Evolutionary conservation across 2,329 filamentous ascomycete genomes (phyloP), one percentile per base, ranked within the genome.

Genomic region (Didymellaceae sp.): DNA sequence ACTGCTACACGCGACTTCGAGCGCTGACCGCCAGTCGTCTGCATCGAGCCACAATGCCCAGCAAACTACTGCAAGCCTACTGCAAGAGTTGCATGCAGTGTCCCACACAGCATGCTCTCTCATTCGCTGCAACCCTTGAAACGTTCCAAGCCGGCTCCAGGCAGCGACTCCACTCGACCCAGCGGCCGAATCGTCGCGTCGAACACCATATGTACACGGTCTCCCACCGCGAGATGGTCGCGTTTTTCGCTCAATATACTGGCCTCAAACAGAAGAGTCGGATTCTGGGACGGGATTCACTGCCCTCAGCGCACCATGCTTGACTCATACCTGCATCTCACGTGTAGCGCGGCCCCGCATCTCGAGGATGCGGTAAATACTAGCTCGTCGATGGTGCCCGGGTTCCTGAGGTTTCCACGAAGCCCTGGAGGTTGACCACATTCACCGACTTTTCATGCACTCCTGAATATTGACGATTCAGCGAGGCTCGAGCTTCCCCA

Each of bases 251-350:
- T 65, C 70, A 63, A 66, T 71, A 55, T 41, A 62, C 59, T 60
- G 66, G 48, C 67, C 64, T 52, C 33, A 65, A 67, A 54, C 48
- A 62, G 59, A 63, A 59, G 50, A 60, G 60, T 54, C 57, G 55
- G 42, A 41, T 43, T 52, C 16, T 22, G 13, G 38, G 48, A 43
- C 48, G 48, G 48, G 48, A 48, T 51, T 53, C 44, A 54, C 54
- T 55, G 59, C 42, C 33, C 22, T 52, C 41, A 40, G 34, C 49
- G 55, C 43, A 46, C 18, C 25, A 52, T 53, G 58, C 61, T 72
- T 75, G 74, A 76, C 70, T 76, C 74, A 76, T 64, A 75, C 72
- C 59, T 74, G 72, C 74, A 59, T 70, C 65, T 66, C 71, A 68
- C 68, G 63, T 70, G 70, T 56, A 43, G 45, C 26, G 14, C 42